A percentile compares a stretch with the other conserved stretches of the same genome.
phyloP scores from a whole-genome alignment of 2,329 filamentous ascomycete genomes.

The Alternaria hordeiaustralica region DNA sequence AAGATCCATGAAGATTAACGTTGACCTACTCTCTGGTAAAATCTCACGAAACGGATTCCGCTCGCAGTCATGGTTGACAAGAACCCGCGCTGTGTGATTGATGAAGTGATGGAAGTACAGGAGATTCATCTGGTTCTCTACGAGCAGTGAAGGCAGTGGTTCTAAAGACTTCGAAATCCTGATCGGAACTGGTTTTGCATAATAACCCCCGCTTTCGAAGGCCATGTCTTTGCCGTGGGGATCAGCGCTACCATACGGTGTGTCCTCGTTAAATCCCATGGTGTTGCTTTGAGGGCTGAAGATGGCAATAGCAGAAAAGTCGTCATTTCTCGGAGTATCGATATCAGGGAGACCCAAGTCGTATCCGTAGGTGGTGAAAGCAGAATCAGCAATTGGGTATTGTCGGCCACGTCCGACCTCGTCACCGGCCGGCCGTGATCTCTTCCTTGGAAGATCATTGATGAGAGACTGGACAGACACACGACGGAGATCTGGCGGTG shows the following conservation, averaged over 20 bases:
- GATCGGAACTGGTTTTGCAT: constrained; percentile 71
- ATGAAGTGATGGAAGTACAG: constrained; percentile 77
- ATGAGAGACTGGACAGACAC: constrained; percentile 72
- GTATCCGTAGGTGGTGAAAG: constrained; percentile 67
- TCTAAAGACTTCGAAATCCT: constrained; percentile 65
- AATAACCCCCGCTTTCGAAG: constrained; percentile 70
- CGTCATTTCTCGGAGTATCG: constrained; percentile 75
- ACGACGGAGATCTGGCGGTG: constrained; percentile 54
- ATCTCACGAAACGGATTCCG: constrained; percentile 67
- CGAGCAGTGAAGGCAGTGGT: constrained; percentile 62
- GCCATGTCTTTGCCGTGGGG: constrained; percentile 57
- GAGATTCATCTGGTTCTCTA: constrained; percentile 80
- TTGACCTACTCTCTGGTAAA: constrained; percentile 64
- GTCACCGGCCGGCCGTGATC: constrained; percentile 13
- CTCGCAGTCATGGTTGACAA: constrained; percentile 67
- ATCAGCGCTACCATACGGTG: constrained; percentile 42
- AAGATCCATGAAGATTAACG: neutral
- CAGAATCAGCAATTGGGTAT: constrained; percentile 39
- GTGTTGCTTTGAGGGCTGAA: constrained; percentile 43
- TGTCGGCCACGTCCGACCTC: constrained; percentile 54
- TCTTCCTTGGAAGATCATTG: constrained; percentile 27
- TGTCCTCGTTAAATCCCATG: constrained; percentile 43
- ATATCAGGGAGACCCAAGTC: constrained; percentile 74
- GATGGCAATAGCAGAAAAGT: constrained; percentile 66
- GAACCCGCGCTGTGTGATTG: constrained; percentile 76